Evolutionary conservation across 2,329 filamentous ascomycete species (phyloP), one percentile per base, ranked within the genome.

Genomic region (Paecilomyces formosus): DNA sequence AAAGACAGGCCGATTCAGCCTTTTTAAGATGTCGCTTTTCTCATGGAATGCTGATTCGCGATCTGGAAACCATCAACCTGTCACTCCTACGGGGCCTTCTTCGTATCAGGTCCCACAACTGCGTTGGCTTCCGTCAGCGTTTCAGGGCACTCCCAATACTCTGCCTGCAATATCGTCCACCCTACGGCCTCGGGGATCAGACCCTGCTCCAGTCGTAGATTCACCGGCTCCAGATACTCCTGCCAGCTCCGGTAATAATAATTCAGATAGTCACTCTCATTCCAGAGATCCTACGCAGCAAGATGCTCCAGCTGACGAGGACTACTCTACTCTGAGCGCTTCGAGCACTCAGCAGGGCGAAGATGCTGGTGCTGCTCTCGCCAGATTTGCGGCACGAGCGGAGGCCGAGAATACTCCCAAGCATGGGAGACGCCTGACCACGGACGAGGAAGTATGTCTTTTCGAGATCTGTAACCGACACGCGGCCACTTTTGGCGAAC

Each of bases 391-490:
- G 13, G 50, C 50, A 26, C 22, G 22, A 15, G 56, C 11, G n/a
- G 53, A 55, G n/a, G 54, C 49, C 12, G 55, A 53, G n/a, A 63
- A 49, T 18, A 54, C 62, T 26, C 69, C 71, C 7, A 72, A 73
- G 60, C 69, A 74, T 45, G 71, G 72, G 52, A 74, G 73, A 39
- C 70, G 74, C 4, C 64, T 76, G 15, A 76, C 73, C 8, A 74
- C 73, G 3, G 68, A 69, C 31, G 74, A 76, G 57, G 74, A 76
- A 61, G 69, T 76, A 3, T 69, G 66, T 0, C 66, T 76, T 3
- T 76, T 76, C 55, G 69, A 75, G 18, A 72, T 76, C 35, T 76
- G 74, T 59, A 76, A 74, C 58, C 68, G 66, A 5, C 68, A 75
- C 53, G 70, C 72, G 0, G 61, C 55, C 13, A 69, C 67, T 2